Percentiles rank a stretch among this genome's conserved stretches.
These are phyloP conservation scores for Oehlia diaphana DNA, from an alignment of 192 early-diverging fungal species.

Conservation along the genomic window DNA sequence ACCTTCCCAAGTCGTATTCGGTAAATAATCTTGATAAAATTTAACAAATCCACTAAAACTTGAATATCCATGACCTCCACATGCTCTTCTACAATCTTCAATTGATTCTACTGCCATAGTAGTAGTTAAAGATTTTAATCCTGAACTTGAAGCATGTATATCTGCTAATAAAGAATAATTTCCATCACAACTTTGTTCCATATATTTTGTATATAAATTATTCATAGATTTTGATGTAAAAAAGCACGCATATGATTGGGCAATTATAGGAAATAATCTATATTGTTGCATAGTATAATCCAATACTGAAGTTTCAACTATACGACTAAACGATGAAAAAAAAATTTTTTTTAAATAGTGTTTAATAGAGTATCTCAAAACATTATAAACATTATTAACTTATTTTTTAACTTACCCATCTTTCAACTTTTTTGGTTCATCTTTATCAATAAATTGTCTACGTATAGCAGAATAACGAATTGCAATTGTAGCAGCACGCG, in stretches of 20 bases:
- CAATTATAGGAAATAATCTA: constrained; percentile 69
- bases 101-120: constrained; percentile 50
- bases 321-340: neutral
- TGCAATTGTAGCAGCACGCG: constrained; percentile 70
- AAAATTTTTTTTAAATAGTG: no score
- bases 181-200: constrained; percentile 52
- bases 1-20: constrained; percentile 81
- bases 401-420: constrained; percentile 19
- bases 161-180: constrained; percentile 71
- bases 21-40: constrained; percentile 68
- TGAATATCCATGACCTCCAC: constrained; percentile 70
- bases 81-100: constrained; percentile 67
- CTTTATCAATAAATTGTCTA: constrained; percentile 69
- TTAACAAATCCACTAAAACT: constrained; percentile 69
- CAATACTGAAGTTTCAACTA: constrained; percentile 68
- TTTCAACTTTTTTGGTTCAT: constrained; percentile 34
- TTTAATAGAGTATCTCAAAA: no score
- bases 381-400: no score
- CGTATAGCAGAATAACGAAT: constrained; percentile 70
- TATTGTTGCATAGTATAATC: constrained; percentile 81
- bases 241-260: constrained; percentile 71
- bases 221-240: constrained; percentile 69
- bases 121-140: constrained; percentile 75
- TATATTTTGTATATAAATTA: constrained; percentile 61
- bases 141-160: constrained; percentile 71